Evolutionary conservation across 208 protist species (phyloP), one percentile per base, ranked within the genome.

Genomic region (Leishmania amazonensis): DNA sequence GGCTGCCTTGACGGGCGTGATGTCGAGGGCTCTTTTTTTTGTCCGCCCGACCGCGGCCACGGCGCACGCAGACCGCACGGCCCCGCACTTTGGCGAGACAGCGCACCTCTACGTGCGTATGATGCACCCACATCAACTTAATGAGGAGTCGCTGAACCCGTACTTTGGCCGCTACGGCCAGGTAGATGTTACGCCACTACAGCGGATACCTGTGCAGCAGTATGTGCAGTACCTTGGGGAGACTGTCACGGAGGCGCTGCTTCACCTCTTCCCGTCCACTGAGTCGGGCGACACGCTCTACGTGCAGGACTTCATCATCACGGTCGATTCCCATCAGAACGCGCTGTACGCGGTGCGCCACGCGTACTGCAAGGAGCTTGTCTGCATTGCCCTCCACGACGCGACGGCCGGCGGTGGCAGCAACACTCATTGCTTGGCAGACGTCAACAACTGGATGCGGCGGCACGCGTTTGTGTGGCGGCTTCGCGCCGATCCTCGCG

Each of bases 111-210:
- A 92, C 83, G 90, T 96, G n/a, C 94, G 94, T 75, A 96, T 97
- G 92, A 74, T 90, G 8, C 88, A 92, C 77, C 81, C 89, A 21
- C 81, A 87, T n/a, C 71, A 67, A 60, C 81, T 94, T 4, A 93
- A 97, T 79, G 93, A 97, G 75, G 93, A 97, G 85, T 90, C 89
- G 62, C 88, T 97, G 76, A 97, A 97, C 84, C 83, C 91, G 11
- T 97, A 90, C 86, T 96, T 97, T 89, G 94, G 94, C 67, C 94
- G 94, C 51, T 97, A 97, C 78, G 94, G 94, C 19, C 94, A 97
- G 88, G 91, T 95, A 11, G 88, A 88, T 60, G 91, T 88, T 71
- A 81, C 65, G 58, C 71, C 91, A n/a, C 62, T 94, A 38, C 86
- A 86, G 54, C 87, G 87, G 67, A 76, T 81, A n/a, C 73, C 81